Percentiles rank a stretch among this genome's conserved stretches.
Conservation (phyloP, 2,329 filamentous ascomycete species). For the Pseudocercospora ulei region DNA sequence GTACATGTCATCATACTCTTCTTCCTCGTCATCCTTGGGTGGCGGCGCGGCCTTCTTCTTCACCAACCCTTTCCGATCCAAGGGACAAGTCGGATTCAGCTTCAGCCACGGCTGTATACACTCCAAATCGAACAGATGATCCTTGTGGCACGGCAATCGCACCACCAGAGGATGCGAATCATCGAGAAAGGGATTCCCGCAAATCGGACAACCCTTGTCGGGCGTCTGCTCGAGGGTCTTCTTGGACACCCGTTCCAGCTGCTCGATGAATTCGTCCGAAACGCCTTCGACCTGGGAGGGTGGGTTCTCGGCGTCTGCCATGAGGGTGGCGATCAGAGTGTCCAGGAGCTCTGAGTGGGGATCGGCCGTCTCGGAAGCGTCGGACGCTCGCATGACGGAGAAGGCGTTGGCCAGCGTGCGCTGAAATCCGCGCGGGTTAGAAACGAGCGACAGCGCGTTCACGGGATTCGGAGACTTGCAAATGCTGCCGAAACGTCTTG, state of each 20-base stretch:
- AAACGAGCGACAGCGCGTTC: too few relatives aligned
- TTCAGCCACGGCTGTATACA: slow-evolving; percentile 57
- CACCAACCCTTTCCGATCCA: slow-evolving; percentile 51
- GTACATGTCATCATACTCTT: slow-evolving; percentile 46
- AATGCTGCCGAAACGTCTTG: slow-evolving; percentile 52
- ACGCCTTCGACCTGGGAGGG: slow-evolving; percentile 53
- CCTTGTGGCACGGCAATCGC: slow-evolving; percentile 51
- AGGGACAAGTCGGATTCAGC: slow-evolving; percentile 54
- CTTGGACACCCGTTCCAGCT: slow-evolving; percentile 51
- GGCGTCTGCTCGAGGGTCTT: slow-evolving; percentile 41
- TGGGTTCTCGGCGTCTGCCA: slow-evolving; percentile 49
- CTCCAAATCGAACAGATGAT: slow-evolving; percentile 55
- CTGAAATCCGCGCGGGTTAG: too few relatives aligned
- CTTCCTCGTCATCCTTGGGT: slow-evolving; percentile 41
- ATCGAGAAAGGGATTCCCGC: slow-evolving; percentile 52
- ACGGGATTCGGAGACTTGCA: slow-evolving; percentile 3
- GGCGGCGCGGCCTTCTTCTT: slow-evolving; percentile 41
- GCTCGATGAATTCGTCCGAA: slow-evolving; percentile 52
- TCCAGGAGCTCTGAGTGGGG: slow-evolving; percentile 40
- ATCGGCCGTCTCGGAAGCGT: slow-evolving; percentile 10
- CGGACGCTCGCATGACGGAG: slow-evolving; percentile 46
- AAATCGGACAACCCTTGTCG: slow-evolving; percentile 51
- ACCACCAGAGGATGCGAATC: slow-evolving; percentile 56
- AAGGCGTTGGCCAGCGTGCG: slow-evolving; percentile 52
- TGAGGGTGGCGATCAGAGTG: slow-evolving; percentile 48